Percentiles rank a stretch among this genome's conserved stretches.
Conservation (phyloP, 192 early-diverging fungal species). For the Spizellomyces sp. region DNA sequence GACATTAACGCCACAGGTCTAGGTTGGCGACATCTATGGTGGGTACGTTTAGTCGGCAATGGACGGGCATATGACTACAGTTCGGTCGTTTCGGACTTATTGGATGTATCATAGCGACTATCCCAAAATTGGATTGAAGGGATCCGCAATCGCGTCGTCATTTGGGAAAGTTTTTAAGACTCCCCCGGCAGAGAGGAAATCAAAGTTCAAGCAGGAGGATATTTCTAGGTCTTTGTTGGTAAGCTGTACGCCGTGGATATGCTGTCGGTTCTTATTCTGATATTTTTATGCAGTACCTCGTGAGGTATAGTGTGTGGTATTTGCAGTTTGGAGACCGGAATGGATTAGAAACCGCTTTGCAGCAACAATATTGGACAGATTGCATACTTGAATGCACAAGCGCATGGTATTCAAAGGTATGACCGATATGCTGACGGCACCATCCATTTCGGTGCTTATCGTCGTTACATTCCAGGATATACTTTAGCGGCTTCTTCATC, state of each 20-base stretch:
- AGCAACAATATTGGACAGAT: slow-evolving; percentile 99
- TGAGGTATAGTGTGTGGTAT: slow-evolving; percentile 54
- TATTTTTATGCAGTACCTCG: slow-evolving; percentile 70
- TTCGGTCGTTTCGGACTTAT: slow-evolving; percentile 5
- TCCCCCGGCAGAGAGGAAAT: slow-evolving; percentile 59
- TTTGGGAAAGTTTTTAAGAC: slow-evolving; percentile 97
- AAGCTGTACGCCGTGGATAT: neutral
- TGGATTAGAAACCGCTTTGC: neutral
- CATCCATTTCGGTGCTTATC: neutral
- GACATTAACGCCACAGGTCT: too few species aligned
- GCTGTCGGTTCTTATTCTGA: neutral
- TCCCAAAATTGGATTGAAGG: slow-evolving; percentile 89
- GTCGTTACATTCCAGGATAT: slow-evolving; percentile 65
- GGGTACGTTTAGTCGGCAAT: slow-evolving; percentile 61
- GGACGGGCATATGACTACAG: neutral
- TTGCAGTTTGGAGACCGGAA: too few species aligned
- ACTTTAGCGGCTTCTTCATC: slow-evolving; percentile 98
- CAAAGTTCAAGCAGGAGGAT: slow-evolving; percentile 73
- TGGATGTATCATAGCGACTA: slow-evolving; percentile 69
- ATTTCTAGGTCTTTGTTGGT: slow-evolving; percentile 82
- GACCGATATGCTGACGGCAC: neutral
- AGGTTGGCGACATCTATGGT: slow-evolving; percentile 84
- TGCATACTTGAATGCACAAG: slow-evolving; percentile 93
- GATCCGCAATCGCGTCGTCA: slow-evolving; percentile 90
- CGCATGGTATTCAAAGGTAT: slow-evolving; percentile 74